phyloP scores from a whole-genome alignment of 495 filamentous ascomycete species.

The Cercophora samala region DNA sequence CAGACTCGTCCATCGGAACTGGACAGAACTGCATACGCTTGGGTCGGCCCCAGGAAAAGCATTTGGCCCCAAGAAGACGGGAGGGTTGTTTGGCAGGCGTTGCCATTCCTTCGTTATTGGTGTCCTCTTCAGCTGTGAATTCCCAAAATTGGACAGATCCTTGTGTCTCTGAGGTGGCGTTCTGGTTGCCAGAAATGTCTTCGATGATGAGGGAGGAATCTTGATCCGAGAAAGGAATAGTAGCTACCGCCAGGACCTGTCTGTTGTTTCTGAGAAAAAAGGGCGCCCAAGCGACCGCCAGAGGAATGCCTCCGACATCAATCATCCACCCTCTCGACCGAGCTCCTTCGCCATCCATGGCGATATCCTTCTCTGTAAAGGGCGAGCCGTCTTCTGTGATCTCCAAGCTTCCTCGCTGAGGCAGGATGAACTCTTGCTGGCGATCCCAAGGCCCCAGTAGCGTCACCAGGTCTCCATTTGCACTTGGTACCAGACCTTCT shows the following conservation, averaged over 20 bases:
- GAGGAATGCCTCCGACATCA: conserved; percentile 44
- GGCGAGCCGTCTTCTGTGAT: conserved; percentile 25
- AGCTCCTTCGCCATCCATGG: conserved; percentile 15
- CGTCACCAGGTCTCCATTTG: conserved; percentile 32
- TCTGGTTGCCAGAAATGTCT: conserved; percentile 23
- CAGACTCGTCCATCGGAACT: conserved; percentile 30
- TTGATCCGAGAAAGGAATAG: conserved; percentile 46
- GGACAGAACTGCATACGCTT: conserved; percentile 48
- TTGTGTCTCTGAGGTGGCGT: conserved; percentile 18
- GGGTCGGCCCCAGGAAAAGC: conserved; percentile 42
- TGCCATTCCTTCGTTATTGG: conserved; percentile 17
- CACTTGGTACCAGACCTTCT: conserved; percentile 26
- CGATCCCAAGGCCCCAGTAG: conserved; percentile 38
- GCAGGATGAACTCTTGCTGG: conserved; percentile 37
- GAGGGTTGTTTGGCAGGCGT: conserved; percentile 26
- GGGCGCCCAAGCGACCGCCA: conserved; percentile 46
- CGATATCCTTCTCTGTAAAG: background rate
- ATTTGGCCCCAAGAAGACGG: conserved; percentile 30
- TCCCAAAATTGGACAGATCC: conserved; percentile 46
- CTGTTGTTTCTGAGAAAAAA: conserved; percentile 25
- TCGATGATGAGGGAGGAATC: conserved; percentile 21
- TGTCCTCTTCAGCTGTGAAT: conserved; percentile 27
- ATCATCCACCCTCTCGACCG: conserved; percentile 41
- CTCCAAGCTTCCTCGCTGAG: conserved; percentile 30
- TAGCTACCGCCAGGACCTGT: conserved; percentile 45